Conservation (phyloP, 2,329 filamentous ascomycete genomes). For the Chalaropsis ovoidea region DNA sequence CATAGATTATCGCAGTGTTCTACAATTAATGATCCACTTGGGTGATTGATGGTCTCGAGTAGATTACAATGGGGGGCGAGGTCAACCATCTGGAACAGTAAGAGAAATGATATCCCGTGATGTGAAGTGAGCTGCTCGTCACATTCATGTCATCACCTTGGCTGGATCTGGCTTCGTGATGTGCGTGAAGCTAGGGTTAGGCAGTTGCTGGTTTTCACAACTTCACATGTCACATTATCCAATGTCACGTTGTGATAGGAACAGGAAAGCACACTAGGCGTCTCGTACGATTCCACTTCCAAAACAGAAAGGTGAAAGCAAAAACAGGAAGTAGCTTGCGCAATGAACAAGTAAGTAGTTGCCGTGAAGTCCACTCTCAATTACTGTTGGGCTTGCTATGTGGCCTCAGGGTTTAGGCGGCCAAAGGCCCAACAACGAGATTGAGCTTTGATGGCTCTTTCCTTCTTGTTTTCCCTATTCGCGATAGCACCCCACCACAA, state of each 20-base stretch:
- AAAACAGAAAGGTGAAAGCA: no score
- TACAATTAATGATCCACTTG: neutral
- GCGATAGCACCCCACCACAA: neutral
- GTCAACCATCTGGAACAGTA: neutral
- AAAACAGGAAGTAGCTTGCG: no score
- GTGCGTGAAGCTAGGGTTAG: neutral
- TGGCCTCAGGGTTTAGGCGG: no score
- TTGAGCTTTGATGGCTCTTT: neutral
- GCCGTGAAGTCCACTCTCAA: no score
- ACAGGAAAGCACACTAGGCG: no score
- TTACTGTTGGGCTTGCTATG: no score
- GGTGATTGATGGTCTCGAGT: neutral
- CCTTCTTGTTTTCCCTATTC: neutral
- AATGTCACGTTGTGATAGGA: no score
- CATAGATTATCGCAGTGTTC: neutral
- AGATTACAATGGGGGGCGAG: neutral
- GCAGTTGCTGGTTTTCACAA: neutral
- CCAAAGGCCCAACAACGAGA: neutral
- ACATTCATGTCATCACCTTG: neutral
- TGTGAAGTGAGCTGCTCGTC: neutral
- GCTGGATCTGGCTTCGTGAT: neutral
- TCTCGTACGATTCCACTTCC: no score
- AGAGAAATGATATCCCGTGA: neutral
- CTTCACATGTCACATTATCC: neutral
- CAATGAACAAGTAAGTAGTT: no score